Evolutionary conservation across 495 filamentous ascomycete genomes (phyloP).

Genomic region (Annulohypoxylon moriforme): DNA sequence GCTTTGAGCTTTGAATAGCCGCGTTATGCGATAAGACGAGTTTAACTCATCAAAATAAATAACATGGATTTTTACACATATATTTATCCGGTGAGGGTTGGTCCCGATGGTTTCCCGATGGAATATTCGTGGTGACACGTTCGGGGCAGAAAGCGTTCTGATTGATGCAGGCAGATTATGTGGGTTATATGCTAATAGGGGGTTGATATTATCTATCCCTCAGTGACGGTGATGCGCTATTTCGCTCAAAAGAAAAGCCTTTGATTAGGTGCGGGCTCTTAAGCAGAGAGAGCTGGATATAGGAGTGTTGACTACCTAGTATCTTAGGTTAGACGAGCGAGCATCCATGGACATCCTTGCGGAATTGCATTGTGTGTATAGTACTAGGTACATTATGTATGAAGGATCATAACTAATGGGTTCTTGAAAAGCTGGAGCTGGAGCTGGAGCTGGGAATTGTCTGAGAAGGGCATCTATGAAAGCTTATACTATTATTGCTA

Average conservation of each 20-base stretch:
- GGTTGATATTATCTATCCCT: slow-evolving; percentile 1
- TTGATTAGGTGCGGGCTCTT: neutral
- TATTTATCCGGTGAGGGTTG: slow-evolving; percentile 33
- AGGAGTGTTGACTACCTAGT: neutral
- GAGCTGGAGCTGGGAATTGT: neutral
- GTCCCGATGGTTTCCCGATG: slow-evolving; percentile 15
- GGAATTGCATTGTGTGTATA: neutral
- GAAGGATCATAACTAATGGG: slow-evolving; percentile 2
- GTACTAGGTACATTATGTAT: slow-evolving; percentile 5
- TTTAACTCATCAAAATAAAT: slow-evolving; percentile 26
- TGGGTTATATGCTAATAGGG: slow-evolving; percentile 13
- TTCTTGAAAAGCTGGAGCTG: slow-evolving; percentile 1
- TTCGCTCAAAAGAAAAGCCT: neutral
- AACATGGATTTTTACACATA: slow-evolving; percentile 21
- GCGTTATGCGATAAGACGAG: slow-evolving; percentile 21
- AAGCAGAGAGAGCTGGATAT: neutral
- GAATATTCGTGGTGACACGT: slow-evolving; percentile 13
- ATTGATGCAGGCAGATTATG: slow-evolving; percentile 31
- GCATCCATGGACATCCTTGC: neutral
- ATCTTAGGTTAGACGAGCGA: neutral
- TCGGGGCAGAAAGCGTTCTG: slow-evolving; percentile 23
- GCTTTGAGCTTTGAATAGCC: slow-evolving; percentile 1
- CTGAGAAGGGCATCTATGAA: neutral
- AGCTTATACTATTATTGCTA: slow-evolving; percentile 1
- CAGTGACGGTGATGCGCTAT: slow-evolving; percentile 1